Percentiles rank a stretch among this genome's conserved stretches.
These are phyloP conservation scores for Solanum chacoense DNA, from an alignment of 305 asterid genomes.

Conservation along the genomic window DNA sequence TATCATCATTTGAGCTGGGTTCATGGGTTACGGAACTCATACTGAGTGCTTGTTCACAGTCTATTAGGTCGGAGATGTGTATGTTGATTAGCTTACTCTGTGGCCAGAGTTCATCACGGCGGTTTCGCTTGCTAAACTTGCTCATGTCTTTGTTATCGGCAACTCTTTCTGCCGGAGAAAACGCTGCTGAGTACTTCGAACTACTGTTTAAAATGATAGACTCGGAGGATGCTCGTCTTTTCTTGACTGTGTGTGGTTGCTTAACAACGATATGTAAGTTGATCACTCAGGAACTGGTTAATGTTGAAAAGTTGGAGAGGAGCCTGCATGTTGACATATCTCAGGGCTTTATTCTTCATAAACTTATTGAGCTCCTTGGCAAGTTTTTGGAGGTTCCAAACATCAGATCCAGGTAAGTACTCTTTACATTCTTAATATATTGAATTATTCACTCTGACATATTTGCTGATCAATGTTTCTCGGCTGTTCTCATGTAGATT, in stretches of 20 bases:
- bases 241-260: slow-evolving; percentile 88
- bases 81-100: slow-evolving; percentile 86
- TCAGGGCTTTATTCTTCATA: slow-evolving; percentile 97
- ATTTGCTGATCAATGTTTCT: not conserved
- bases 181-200: slow-evolving; percentile 95
- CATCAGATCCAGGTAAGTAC: slow-evolving; percentile 76
- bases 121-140: slow-evolving; percentile 75
- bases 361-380: slow-evolving; percentile 96
- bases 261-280: slow-evolving; percentile 75
- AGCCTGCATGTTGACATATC: slow-evolving; percentile 97
- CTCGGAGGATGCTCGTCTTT: slow-evolving; percentile 89
- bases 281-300: slow-evolving; percentile 69
- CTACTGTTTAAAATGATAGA: slow-evolving; percentile 92
- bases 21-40: slow-evolving; percentile 99
- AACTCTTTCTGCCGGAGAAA: slow-evolving; percentile 92
- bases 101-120: slow-evolving; percentile 86
- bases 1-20: slow-evolving; percentile 84
- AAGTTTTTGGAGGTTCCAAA: slow-evolving; percentile 95
- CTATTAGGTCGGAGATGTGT: slow-evolving; percentile 98
- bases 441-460: not conserved
- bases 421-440: not conserved
- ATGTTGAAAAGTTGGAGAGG: slow-evolving; percentile 89
- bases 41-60: slow-evolving; percentile 97
- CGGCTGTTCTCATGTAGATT: slow-evolving; percentile 45
- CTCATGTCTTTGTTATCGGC: slow-evolving; percentile 88